A percentile compares a stretch with the other conserved stretches of the same genome.
Evolutionary conservation across 1,139 yeast species (phyloP).

Genomic region (Cylindricascospora bacillispora): DNA sequence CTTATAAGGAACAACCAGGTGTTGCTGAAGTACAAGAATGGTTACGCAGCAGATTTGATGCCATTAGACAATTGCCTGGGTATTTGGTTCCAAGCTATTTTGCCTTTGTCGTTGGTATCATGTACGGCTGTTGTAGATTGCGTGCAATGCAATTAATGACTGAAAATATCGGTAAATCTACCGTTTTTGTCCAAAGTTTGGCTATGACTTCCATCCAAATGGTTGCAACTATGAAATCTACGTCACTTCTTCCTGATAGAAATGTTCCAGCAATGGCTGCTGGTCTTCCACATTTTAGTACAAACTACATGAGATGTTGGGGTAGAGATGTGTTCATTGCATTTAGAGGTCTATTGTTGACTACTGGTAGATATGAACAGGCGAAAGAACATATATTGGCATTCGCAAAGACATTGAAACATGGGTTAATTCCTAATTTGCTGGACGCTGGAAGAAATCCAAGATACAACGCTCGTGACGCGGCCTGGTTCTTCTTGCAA

Average conservation of each 20-base stretch:
- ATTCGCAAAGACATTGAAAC: conserved; percentile 85
- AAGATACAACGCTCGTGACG: conserved; percentile 91
- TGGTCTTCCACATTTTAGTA: conserved; percentile 88
- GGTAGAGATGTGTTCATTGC: conserved; percentile 93
- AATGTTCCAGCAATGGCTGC: conserved; percentile 78
- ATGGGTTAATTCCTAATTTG: conserved; percentile 87
- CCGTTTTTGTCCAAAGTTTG: conserved; percentile 65
- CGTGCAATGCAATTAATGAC: conserved; percentile 51
- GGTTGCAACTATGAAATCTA: conserved; percentile 63
- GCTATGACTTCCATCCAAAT: conserved; percentile 80
- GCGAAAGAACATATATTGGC: conserved; percentile 74
- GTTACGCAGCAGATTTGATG: conserved; percentile 55
- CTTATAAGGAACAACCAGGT: conserved; percentile 38
- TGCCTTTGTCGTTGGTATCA: conserved; percentile 63
- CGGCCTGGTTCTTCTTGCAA: conserved; percentile 90
- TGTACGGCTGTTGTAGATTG: conserved; percentile 68
- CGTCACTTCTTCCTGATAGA: conserved; percentile 59
- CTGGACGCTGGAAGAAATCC: conserved; percentile 91
- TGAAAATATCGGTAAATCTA: conserved; percentile 41
- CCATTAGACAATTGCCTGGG: conserved; percentile 56
- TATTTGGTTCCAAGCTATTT: conserved; percentile 80
- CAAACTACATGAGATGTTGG: conserved; percentile 94
- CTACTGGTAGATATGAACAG: conserved; percentile 65
- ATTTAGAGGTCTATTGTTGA: conserved; percentile 65
- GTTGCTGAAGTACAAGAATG: conserved; percentile 48